Evolutionary conservation across 495 filamentous ascomycete species (phyloP), one percentile per base, ranked within the genome.

Genomic region (Neohortaea acidophila): DNA sequence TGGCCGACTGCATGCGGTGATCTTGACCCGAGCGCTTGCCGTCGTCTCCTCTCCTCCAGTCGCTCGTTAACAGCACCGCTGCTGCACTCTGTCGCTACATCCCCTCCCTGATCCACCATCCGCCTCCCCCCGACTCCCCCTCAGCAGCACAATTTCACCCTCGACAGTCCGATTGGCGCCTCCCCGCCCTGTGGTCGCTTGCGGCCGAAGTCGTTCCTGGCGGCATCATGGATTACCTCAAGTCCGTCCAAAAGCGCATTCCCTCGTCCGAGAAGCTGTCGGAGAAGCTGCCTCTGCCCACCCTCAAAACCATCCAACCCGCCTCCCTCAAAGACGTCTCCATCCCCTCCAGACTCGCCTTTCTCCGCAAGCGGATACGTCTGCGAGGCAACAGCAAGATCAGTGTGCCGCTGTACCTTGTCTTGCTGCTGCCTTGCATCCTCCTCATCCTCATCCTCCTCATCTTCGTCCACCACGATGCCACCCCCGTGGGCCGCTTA

Each of bases 371-470:
- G 57, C 82, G 86, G 26, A 77, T 97, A 61, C 79, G 89, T 51
- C 67, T 97, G 72, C 81, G 79, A 66, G 83, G 84, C 58, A 94
- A 91, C 59, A 93, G 84, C 41, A 81, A 78, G 49, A 78, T 94
- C 62, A 92, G 89, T 34, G 79, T 97, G 60, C 89, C 89, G 24
- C 66, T 96, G 33, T 87, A 87, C 45, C 76, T 92, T 54, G 83
- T 97, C 49, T 68, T 96, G 44, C 64, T 94, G 52, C 94, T 94
- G 61, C 89, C 89, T 45, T 75, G 78, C 58, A 77, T 92, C 61
- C 82, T 94, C 49, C 72, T 96, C 60, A 68, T 93, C 49, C 67
- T 94, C 55, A 87, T 97, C 61, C 59, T 94, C 25, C 63, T 93
- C 47, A 73, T 97, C 43, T 84, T 97, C 59, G 73, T 92, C 48